Base-by-base conservation (phyloP, 179 eudicot genomes). In the Patellifolia procumbens region DNA sequence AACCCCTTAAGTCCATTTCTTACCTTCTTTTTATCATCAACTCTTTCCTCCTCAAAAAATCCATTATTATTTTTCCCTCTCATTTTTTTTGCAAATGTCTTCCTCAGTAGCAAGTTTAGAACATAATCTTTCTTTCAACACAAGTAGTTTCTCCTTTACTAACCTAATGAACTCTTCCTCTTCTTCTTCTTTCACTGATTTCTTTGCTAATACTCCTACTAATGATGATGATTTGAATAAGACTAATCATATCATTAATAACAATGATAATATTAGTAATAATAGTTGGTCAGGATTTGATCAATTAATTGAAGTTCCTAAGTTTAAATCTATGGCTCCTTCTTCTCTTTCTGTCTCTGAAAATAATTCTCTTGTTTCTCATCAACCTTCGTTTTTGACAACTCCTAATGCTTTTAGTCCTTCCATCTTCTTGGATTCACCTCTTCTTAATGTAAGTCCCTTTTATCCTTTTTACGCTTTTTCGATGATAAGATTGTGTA, bases 371-470 rank as follows among this genome's bases (percentile, higher is more conserved):
- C 81, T 79, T 37, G 55, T 74, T 37, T 76, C 96, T 46, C 85
- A 89, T 20, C n/a, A n/a, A n/a, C 80, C 91, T 19, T 84, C 87
- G 3, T 85, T 78, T 56, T 74, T 81, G 53, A 60, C 69, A 71
- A 72, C 84, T 73, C 91, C 97, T 56, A 83, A 79, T 49, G 82
- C 81, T 58, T 85, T 92, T 46, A 89, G 91, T 75, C 92, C 96
- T 11, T 87, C 92, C 37, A 72, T 85, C 71, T 81, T 91, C 84
- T 74, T 91, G 72, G 97, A 94, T 68, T 92, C 98, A 0, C 94
- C 98, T 42, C 83, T 83, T 19, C 78, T 88, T 7, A 89, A 84
- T 81, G 98, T 90, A 85, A 85, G 96, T 78, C 49, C 19, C 56
- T 3, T 48, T 3, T 56, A 9, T 24, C 35, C 0, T 61, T 2